Evolutionary conservation across 1,284 basidiomycete species (phyloP).

Genomic region (Schizopora paradoxa): DNA sequence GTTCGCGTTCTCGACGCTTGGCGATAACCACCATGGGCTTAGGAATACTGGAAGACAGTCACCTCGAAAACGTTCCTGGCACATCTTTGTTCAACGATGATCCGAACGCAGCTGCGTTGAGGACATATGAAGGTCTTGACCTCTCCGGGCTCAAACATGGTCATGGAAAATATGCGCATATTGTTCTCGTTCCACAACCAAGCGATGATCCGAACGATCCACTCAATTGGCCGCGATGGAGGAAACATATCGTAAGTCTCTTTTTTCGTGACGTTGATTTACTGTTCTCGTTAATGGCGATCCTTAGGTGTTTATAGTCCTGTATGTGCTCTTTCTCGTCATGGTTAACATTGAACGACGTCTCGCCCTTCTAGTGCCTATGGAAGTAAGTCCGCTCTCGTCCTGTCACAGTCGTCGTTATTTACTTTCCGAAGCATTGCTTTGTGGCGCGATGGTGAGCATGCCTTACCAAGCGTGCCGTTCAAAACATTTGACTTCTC

Average conservation of each 20-base stretch:
- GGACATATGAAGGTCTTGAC: conserved; percentile 18
- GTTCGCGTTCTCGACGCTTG: not conserved
- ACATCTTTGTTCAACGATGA: conserved; percentile 23
- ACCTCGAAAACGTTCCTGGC: conserved; percentile 21
- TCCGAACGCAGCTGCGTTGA: conserved; percentile 18
- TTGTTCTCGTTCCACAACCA: conserved; percentile 24
- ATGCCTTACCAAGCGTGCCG: too few species aligned
- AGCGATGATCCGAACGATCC: conserved; percentile 24
- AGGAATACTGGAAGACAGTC: conserved; percentile 20
- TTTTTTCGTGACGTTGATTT: not conserved
- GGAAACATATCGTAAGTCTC: conserved; percentile 19
- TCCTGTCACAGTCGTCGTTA: too few species aligned
- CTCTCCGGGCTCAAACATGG: conserved; percentile 19
- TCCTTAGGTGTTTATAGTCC: too few species aligned
- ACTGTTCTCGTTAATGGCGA: not conserved
- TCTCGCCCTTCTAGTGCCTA: too few species aligned
- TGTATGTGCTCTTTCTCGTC: too few species aligned
- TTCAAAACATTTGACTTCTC: too few species aligned
- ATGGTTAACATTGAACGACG: too few species aligned
- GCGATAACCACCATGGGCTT: conserved; percentile 19
- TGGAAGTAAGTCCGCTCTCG: too few species aligned
- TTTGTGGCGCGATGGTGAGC: too few species aligned
- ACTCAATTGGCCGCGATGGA: conserved; percentile 23
- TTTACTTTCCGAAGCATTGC: too few species aligned
- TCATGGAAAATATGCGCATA: conserved; percentile 20